Evolutionary conservation across 352 stramenopile genomes (phyloP), one percentile per base, ranked within the genome.

Genomic region (Phytophthora capsici): DNA sequence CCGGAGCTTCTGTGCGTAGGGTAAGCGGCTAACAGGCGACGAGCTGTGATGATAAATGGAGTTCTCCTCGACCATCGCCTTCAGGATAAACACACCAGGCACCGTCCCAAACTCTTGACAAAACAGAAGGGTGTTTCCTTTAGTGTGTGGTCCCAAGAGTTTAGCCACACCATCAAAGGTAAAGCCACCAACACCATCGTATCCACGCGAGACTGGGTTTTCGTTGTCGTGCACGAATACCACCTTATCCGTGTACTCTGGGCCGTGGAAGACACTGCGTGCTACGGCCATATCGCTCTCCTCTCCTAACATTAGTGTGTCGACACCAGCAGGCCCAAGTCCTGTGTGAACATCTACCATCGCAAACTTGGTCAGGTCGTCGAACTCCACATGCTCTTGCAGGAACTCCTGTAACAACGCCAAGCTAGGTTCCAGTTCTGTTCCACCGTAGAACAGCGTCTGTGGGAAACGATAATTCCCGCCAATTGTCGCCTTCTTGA

Each of bases 341-440:
- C 95, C 95, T 1, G 95, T 98, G 68, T 98, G 95, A 6, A 98
- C 90, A 69, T 98, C 94, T 61, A 98, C 80, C 77, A 97, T 90
- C 4, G 64, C 81, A 50, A 93, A 69, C 25, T 75, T 77, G 6
- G 41, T 66, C 1, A 88, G 25, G 3, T 22, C 19, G 1, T 61
- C 60, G 7, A 90, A 77, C 25, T 86, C 40, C 12, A 94, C 49
- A 36, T 89, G 69, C 26, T 81, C 32, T 12, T 43, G 36, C 17
- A 97, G 66, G 58, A 96, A 96, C 20, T 81, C 20, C 16, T 84
- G 67, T 1, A 98, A 48, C 28, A 88, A 45, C 40, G 43, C 53
- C 16, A 93, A 70, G 41, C 88, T 96, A 30, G 81, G 72, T 66
- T 98, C 72, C 19, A 87, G 75, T 50, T 92, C 28, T 16, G 60